Evolutionary conservation across 768 basidiomycete species (phyloP), one percentile per base, ranked within the genome.

Genomic region (Panus rudis): DNA sequence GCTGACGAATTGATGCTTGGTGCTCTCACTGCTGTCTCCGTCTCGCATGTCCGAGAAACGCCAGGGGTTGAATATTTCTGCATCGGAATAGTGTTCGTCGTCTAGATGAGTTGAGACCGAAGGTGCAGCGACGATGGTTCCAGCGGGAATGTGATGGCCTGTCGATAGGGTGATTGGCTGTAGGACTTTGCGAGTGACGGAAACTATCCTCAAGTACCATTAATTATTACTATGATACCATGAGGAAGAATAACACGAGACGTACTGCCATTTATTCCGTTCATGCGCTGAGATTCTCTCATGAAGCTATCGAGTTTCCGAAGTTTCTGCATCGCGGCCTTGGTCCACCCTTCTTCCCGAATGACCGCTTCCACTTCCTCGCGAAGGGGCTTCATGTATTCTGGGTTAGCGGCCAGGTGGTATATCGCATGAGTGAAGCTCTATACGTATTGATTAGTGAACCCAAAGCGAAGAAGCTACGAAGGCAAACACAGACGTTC

Each of bases 271-370:
- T 50, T 50, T 26, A 68, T 49, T 1, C 63, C 64, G 38, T 56
- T 56, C 7, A 67, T 39, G 14, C 72, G 59, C 50, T 68, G 63
- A 4, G 64, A 60, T 51, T 76, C 75, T 39, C 66, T 69, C 14
- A 78, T 38, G 52, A 78, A 74, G 48, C 75, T 76, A 48, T 78
- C 76, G 2, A 73, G 40, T 47, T 64, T 67, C 39, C 50, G 53
- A 69, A 76, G 67, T 37, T 63, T 58, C 10, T 62, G 58, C 43
- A 72, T 51, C 0, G 67, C 63, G 13, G 53, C 53, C 50, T 73
- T 73, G 3, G 63, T 61, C 68, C 71, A 73, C 37, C 43, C 65
- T 50, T 48, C 55, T 21, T 56, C 45, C 1, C 44, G 31, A 3
- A 69, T 40, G 31, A 58, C 43, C 3, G 34, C 38, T 21, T 60